Evolutionary conservation across 2,329 filamentous ascomycete species (phyloP).

Genomic region (Cryphonectria carpinicola): DNA sequence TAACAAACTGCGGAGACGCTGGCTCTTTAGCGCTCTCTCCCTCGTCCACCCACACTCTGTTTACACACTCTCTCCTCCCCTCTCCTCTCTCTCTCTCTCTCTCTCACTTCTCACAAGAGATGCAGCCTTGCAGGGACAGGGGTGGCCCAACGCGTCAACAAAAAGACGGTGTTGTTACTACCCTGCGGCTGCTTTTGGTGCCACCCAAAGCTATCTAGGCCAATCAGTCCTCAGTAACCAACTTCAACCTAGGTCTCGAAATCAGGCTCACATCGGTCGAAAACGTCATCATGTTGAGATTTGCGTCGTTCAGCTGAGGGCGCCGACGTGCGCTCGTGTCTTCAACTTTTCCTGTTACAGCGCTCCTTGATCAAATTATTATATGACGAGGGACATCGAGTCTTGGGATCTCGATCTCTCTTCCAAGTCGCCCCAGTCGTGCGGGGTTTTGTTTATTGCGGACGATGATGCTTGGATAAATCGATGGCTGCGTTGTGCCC

Average conservation of each 20-base stretch:
- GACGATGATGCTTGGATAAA: slow-evolving; percentile 1
- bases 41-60: too few species aligned
- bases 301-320: not conserved
- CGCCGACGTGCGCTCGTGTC: not conserved
- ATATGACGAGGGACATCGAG: not conserved
- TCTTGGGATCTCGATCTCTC: slow-evolving; percentile 1
- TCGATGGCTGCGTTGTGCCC: not conserved
- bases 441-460: not conserved
- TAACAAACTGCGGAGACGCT: not conserved
- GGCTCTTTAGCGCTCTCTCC: not conserved
- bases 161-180: not conserved
- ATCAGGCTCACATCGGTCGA: slow-evolving; percentile 7
- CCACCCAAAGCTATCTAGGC: not conserved
- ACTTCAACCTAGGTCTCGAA: slow-evolving; percentile 3
- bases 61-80: not conserved
- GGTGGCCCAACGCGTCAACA: not conserved
- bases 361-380: not conserved
- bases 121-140: not conserved
- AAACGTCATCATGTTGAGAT: slow-evolving; percentile 8
- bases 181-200: slow-evolving; percentile 3
- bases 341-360: not conserved
- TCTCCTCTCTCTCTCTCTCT: not conserved
- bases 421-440: not conserved
- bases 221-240: slow-evolving; percentile 8
- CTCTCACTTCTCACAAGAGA: not conserved